A percentile compares a stretch with the other conserved stretches of the same genome.
Evolutionary conservation across 2,329 filamentous ascomycete genomes (phyloP).

Genomic region (Huntiella decipiens): DNA sequence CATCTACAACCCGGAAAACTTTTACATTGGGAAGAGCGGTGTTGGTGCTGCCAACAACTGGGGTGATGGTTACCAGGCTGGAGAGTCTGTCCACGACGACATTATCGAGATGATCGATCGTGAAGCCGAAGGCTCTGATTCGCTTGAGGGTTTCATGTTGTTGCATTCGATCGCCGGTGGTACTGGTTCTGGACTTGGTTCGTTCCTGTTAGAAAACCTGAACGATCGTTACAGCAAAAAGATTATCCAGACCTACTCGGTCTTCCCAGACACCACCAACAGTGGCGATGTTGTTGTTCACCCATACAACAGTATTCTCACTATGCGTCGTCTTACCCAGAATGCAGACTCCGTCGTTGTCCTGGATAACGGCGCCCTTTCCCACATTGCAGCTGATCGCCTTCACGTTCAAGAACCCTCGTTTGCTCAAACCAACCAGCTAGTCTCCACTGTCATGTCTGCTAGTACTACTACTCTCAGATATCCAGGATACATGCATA

Average conservation of each 20-base stretch:
- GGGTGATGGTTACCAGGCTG: conserved; percentile 89
- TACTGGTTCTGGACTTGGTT: conserved; percentile 88
- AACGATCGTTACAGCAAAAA: conserved; percentile 98
- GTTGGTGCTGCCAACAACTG: conserved; percentile 94
- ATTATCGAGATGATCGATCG: conserved; percentile 99
- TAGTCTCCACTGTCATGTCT: conserved; percentile 96
- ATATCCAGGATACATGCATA: conserved; percentile 99
- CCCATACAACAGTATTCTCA: conserved; percentile 89
- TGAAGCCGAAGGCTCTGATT: conserved; percentile 94
- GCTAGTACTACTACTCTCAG: conserved; percentile 89
- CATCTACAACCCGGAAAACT: conserved; percentile 99
- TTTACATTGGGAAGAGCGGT: conserved; percentile 88
- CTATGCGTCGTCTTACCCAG: conserved; percentile 78
- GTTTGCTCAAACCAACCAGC: conserved; percentile 92
- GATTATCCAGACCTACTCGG: conserved; percentile 96
- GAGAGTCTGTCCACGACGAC: conserved; percentile 82
- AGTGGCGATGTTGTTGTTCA: conserved; percentile 86
- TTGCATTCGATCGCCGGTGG: conserved; percentile 95
- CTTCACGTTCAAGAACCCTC: conserved; percentile 90
- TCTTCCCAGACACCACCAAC: conserved; percentile 86
- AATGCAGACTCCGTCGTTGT: conserved; percentile 97
- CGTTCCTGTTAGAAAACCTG: conserved; percentile 81
- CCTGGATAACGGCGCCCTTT: conserved; percentile 84
- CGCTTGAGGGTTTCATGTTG: conserved; percentile 97
- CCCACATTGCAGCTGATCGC: conserved; percentile 81